Evolutionary conservation across 306 rosid genomes (phyloP).

Genomic region (Vicia faba): DNA sequence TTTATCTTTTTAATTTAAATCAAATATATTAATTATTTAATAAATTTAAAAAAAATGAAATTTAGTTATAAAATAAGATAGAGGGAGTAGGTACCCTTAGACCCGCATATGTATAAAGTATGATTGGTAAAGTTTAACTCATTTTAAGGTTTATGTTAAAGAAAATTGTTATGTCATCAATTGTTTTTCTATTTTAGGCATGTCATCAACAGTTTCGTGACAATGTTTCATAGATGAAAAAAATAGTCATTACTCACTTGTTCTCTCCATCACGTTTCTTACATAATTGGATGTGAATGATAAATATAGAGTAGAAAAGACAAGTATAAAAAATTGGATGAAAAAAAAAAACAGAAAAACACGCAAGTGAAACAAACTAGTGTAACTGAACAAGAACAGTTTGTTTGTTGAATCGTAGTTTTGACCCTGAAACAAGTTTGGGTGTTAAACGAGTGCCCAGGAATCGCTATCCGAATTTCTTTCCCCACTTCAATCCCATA

Average conservation of each 20-base stretch:
- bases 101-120: no score
- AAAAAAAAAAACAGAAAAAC: background rate
- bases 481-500: no score
- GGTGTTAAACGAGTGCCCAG: constrained; percentile 34
- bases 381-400: constrained; percentile 32
- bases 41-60: no score
- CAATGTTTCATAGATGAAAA: background rate
- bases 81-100: no score
- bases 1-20: no score
- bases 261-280: constrained; percentile 8
- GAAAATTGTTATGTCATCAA: background rate
- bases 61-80: no score
- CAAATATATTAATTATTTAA: no score
- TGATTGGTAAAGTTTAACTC: no score
- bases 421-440: constrained; percentile 43
- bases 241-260: background rate
- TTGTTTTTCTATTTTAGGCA: background rate
- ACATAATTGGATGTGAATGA: background rate
- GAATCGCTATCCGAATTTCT: constrained; percentile 38
- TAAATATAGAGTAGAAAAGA: constrained; percentile 1
- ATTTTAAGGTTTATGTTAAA: background rate
- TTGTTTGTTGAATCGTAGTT: constrained; percentile 29
- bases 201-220: background rate
- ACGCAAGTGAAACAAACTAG: constrained; percentile 21
- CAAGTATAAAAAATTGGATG: background rate